phyloP scores from a whole-genome alignment of 352 stramenopile species.

The Globisporangium cederbergense region DNA sequence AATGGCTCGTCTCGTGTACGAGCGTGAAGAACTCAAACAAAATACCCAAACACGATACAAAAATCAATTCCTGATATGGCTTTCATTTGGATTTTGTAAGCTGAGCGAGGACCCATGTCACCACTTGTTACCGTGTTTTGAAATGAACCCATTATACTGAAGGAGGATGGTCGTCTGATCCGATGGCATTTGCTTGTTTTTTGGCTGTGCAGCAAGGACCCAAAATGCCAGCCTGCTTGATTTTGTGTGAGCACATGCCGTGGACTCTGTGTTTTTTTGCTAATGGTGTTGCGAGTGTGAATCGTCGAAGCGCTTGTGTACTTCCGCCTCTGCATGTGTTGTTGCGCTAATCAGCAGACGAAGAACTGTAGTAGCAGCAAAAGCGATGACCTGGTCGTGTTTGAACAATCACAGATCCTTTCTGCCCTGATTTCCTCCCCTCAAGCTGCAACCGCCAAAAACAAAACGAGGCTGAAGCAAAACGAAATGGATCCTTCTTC shows the following conservation, averaged over 20 bases:
- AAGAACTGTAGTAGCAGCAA: not conserved
- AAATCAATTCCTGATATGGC: not conserved
- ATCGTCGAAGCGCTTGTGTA: not conserved
- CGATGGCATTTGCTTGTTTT: not conserved
- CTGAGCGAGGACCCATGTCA: not conserved
- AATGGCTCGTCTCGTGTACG: constrained; percentile 3
- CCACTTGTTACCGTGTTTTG: not conserved
- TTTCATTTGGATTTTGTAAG: not conserved
- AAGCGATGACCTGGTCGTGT: not conserved
- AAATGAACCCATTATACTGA: constrained; percentile 4
- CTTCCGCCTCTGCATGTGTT: not conserved
- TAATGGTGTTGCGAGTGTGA: not conserved
- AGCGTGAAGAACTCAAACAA: not conserved
- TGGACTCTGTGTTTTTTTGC: not conserved
- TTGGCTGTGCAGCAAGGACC: too few species aligned
- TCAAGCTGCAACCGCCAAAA: not conserved
- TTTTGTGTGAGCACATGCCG: not conserved
- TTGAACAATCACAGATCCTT: not conserved
- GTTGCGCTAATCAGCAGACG: not conserved
- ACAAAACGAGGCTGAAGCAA: not conserved
- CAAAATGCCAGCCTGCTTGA: not conserved
- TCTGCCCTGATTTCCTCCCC: not conserved
- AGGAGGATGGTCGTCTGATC: not conserved
- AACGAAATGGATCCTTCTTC: not conserved
- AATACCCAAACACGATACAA: not conserved